phyloP scores from a whole-genome alignment of 768 basidiomycete genomes.

The Stropharia rugosoannulata region DNA sequence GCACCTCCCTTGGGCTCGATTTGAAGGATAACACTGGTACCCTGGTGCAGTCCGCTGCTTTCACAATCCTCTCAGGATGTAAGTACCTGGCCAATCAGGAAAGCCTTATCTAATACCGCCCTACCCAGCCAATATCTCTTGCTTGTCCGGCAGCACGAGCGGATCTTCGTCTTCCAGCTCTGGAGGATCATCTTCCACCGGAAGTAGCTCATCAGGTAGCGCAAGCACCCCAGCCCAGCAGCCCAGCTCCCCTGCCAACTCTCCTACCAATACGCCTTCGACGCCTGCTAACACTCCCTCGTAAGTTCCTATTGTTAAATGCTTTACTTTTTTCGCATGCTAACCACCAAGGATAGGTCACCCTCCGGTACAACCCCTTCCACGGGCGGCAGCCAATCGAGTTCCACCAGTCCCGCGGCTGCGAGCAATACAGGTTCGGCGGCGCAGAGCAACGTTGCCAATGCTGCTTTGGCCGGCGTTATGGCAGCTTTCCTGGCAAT shows the following conservation, averaged over 20 bases:
- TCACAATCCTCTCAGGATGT: constrained; percentile 52
- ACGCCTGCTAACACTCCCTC: constrained; percentile 7
- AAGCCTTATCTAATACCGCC: not conserved
- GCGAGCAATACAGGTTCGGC: not conserved
- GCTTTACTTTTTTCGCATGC: too few species aligned
- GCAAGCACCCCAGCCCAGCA: constrained; percentile 7
- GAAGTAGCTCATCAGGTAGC: constrained; percentile 27
- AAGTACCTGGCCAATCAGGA: constrained; percentile 23
- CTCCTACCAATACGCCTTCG: too few species aligned
- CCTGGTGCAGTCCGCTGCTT: constrained; percentile 46
- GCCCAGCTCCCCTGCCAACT: not conserved
- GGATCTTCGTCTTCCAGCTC: constrained; percentile 1
- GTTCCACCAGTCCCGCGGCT: not conserved
- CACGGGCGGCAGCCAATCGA: not conserved
- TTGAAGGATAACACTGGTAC: constrained; percentile 62
- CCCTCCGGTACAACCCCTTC: constrained; percentile 13
- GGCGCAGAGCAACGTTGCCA: constrained; percentile 23
- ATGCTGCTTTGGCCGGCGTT: constrained; percentile 36
- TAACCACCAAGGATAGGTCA: not conserved
- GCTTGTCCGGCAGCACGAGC: constrained; percentile 2
- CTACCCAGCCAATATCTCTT: constrained; percentile 9
- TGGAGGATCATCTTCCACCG: not conserved
- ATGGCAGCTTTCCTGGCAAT: constrained; percentile 43
- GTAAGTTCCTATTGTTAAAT: too few species aligned
- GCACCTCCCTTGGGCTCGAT: constrained; percentile 52